A percentile compares a stretch with the other conserved stretches of the same genome.
These are phyloP conservation scores for Neurospora discreta DNA, from an alignment of 495 filamentous ascomycete species.

Conservation along the genomic window DNA sequence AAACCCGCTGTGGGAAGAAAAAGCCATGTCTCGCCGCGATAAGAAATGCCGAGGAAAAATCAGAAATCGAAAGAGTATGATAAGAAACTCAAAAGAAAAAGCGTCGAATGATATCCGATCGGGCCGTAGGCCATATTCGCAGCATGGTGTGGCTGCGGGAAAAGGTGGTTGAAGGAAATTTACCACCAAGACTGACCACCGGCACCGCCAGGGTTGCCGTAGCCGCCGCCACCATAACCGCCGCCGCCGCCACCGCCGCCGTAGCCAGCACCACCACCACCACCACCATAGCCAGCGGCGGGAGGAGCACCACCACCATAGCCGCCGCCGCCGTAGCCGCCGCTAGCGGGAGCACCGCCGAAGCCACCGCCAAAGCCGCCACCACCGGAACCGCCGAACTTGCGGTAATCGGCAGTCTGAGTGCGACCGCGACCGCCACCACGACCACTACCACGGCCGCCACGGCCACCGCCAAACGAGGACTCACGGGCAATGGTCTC, in stretches of 20 bases:
- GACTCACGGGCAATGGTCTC: constrained; percentile 95
- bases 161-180: constrained; percentile 11
- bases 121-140: background rate
- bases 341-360: constrained; percentile 18
- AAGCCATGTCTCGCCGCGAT: constrained; percentile 24
- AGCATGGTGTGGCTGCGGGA: constrained; percentile 2
- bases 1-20: constrained; percentile 8
- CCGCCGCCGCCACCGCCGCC: constrained; percentile 30
- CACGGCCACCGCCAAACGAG: constrained; percentile 62
- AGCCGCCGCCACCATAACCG: constrained; percentile 21
- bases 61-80: background rate
- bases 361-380: constrained; percentile 36
- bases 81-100: constrained; percentile 8
- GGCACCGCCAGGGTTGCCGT: constrained; percentile 73
- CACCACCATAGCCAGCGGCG: constrained; percentile 62
- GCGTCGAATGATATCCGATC: background rate
- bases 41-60: constrained; percentile 10
- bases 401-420: constrained; percentile 82
- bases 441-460: constrained; percentile 60
- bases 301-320: constrained; percentile 38
- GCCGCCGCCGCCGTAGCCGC: constrained; percentile 37
- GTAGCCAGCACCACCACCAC: constrained; percentile 47
- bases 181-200: constrained; percentile 94
- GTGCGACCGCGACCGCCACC: constrained; percentile 56
- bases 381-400: constrained; percentile 49